These are phyloP conservation scores for Blakeslea trispora DNA, from an alignment of 371 early-diverging fungal species.

Conservation along the genomic window DNA sequence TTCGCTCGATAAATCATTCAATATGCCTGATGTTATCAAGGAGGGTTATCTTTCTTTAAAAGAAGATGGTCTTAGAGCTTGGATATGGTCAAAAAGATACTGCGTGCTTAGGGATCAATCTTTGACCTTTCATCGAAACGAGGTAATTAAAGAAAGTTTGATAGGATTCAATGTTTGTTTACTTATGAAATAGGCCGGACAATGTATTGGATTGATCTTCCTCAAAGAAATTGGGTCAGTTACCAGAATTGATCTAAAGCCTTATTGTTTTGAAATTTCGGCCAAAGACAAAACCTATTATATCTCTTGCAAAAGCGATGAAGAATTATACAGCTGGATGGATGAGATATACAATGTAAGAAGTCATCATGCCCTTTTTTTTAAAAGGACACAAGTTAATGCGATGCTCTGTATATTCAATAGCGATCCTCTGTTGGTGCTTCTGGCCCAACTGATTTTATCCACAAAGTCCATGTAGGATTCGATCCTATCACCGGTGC, in stretches of 20 bases:
- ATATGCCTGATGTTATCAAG: conserved; percentile 57
- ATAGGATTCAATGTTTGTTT: too few species aligned
- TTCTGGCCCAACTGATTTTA: conserved; percentile 83
- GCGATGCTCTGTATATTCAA: conserved; percentile 88
- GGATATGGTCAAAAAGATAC: conserved; percentile 88
- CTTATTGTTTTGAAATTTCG: conserved; percentile 77
- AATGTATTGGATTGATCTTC: conserved; percentile 65
- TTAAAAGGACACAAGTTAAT: too few species aligned
- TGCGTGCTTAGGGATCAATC: conserved; percentile 79
- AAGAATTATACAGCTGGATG: conserved; percentile 87
- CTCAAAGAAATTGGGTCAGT: conserved; percentile 75
- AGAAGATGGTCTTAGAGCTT: conserved; percentile 75
- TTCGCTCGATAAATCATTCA: too few species aligned
- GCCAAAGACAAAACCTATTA: conserved; percentile 75
- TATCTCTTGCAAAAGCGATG: conserved; percentile 75
- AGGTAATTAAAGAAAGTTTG: too few species aligned
- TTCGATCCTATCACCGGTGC: conserved; percentile 81
- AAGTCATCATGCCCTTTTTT: too few species aligned
- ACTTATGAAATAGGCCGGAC: conserved; percentile 45
- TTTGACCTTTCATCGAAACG: conserved; percentile 81
- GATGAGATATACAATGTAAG: conserved; percentile 81
- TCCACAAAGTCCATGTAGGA: conserved; percentile 86
- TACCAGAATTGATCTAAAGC: conserved; percentile 68
- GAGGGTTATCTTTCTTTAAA: conserved; percentile 70
- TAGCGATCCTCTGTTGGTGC: conserved; percentile 48